Percentiles rank a stretch among this genome's conserved stretches.
Conservation (phyloP, 495 filamentous ascomycete species). For the Aspergillus mulundensis region DNA sequence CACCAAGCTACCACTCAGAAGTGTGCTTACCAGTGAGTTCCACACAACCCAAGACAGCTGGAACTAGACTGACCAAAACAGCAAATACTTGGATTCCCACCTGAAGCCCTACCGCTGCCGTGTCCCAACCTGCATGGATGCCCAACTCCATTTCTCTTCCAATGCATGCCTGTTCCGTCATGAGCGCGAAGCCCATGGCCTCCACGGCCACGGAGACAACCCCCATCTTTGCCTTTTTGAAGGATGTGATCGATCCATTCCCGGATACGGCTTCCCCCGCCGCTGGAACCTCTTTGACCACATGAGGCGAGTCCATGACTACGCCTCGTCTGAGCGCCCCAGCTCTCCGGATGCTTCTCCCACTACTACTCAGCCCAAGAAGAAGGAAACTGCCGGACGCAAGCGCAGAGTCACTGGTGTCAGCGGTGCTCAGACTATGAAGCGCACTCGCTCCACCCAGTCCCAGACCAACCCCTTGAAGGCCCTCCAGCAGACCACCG, state of each 20-base stretch:
- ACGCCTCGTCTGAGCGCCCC: slow-evolving; percentile 48
- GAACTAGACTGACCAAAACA: slow-evolving; percentile 38
- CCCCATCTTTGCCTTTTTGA: slow-evolving; percentile 80
- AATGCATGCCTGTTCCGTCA: slow-evolving; percentile 93
- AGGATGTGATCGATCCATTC: slow-evolving; percentile 74
- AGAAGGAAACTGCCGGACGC: slow-evolving; percentile 39
- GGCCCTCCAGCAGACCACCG: slow-evolving; percentile 29
- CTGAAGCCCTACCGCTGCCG: slow-evolving; percentile 92
- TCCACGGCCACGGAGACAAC: slow-evolving; percentile 91
- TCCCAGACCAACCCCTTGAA: slow-evolving; percentile 37
- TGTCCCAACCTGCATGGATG: slow-evolving; percentile 68
- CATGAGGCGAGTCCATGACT: slow-evolving; percentile 90
- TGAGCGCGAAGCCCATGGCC: slow-evolving; percentile 88
- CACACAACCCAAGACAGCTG: not conserved
- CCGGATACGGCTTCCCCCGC: slow-evolving; percentile 83
- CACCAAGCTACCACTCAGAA: slow-evolving; percentile 88
- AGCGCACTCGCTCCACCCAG: slow-evolving; percentile 43
- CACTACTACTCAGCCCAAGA: slow-evolving; percentile 28
- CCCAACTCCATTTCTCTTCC: slow-evolving; percentile 72
- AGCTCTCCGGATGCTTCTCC: slow-evolving; percentile 44
- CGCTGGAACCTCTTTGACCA: slow-evolving; percentile 93
- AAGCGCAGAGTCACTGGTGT: slow-evolving; percentile 40
- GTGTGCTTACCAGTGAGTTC: slow-evolving; percentile 91
- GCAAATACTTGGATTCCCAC: slow-evolving; percentile 94
- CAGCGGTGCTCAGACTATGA: slow-evolving; percentile 40